Conservation (phyloP, 2,329 filamentous ascomycete genomes). For the Dothistroma septosporum region DNA sequence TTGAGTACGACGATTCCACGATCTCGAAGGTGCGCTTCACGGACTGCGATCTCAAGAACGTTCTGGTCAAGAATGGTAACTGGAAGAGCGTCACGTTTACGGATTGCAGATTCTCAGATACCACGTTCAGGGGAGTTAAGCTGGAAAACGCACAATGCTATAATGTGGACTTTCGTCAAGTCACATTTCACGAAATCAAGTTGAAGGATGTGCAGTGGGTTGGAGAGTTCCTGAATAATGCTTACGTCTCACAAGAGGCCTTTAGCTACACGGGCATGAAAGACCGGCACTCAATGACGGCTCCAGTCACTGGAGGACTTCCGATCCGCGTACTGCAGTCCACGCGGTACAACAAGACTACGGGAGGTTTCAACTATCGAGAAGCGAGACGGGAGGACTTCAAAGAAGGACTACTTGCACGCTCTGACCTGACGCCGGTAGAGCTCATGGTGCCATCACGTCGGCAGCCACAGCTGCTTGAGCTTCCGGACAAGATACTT, state of each 20-base stretch:
- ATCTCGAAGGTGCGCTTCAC: constrained; percentile 1
- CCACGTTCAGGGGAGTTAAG: background rate
- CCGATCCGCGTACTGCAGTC: background rate
- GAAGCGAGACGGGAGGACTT: background rate
- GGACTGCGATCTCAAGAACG: background rate
- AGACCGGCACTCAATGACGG: too few relatives aligned
- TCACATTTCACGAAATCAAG: background rate
- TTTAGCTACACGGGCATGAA: too few relatives aligned
- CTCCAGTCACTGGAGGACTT: background rate
- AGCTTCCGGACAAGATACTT: too few relatives aligned
- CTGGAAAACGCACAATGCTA: background rate
- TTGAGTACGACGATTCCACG: background rate
- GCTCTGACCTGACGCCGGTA: background rate
- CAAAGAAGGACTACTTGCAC: background rate
- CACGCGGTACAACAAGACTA: too few relatives aligned
- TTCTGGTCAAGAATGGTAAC: background rate
- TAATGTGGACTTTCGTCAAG: background rate
- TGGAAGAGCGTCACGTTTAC: constrained; percentile 2
- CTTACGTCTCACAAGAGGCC: background rate
- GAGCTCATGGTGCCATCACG: too few relatives aligned
- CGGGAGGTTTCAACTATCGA: too few relatives aligned
- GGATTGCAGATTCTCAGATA: background rate
- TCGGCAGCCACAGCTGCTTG: too few relatives aligned
- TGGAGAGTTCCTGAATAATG: background rate
- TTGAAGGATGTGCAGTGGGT: background rate